A percentile compares a stretch with the other conserved stretches of the same genome.
Conservation (phyloP, 2,329 filamentous ascomycete genomes). For the Diaporthe aspalathi region DNA sequence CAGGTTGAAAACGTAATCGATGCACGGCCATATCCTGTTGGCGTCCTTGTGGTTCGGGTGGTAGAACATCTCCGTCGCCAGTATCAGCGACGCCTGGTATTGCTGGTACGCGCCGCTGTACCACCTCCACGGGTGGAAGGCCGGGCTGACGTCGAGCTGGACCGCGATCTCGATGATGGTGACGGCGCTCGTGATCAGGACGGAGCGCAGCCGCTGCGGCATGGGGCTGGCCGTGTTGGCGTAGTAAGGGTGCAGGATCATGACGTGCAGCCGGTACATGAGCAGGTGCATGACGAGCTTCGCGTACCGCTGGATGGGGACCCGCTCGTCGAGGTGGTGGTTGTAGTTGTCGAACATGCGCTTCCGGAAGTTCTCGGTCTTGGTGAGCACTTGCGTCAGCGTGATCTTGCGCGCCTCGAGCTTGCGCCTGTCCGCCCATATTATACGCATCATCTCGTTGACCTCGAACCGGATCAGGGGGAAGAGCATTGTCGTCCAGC, state of each 20-base stretch:
- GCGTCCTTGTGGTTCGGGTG: conserved; percentile 68
- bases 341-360: conserved; percentile 75
- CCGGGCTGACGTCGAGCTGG: conserved; percentile 56
- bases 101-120: conserved; percentile 78
- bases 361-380: conserved; percentile 75
- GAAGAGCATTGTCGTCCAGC: conserved; percentile 77
- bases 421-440: conserved; percentile 76
- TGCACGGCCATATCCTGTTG: conserved; percentile 75
- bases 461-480: conserved; percentile 77
- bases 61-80: conserved; percentile 75
- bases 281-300: conserved; percentile 74
- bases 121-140: conserved; percentile 73
- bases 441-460: conserved; percentile 76
- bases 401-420: conserved; percentile 71
- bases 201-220: conserved; percentile 71
- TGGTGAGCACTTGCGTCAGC: conserved; percentile 72
- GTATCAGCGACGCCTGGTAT: conserved; percentile 76
- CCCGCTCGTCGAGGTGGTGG: conserved; percentile 67
- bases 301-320: conserved; percentile 72
- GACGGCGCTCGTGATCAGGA: conserved; percentile 72
- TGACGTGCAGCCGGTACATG: conserved; percentile 71
- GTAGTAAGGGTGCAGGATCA: conserved; percentile 77
- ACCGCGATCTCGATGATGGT: conserved; percentile 61
- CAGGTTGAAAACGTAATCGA: conserved; percentile 78
- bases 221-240: conserved; percentile 57